Evolutionary conservation across 768 basidiomycete species (phyloP).

Genomic region (Boletus vermiculosoides): DNA sequence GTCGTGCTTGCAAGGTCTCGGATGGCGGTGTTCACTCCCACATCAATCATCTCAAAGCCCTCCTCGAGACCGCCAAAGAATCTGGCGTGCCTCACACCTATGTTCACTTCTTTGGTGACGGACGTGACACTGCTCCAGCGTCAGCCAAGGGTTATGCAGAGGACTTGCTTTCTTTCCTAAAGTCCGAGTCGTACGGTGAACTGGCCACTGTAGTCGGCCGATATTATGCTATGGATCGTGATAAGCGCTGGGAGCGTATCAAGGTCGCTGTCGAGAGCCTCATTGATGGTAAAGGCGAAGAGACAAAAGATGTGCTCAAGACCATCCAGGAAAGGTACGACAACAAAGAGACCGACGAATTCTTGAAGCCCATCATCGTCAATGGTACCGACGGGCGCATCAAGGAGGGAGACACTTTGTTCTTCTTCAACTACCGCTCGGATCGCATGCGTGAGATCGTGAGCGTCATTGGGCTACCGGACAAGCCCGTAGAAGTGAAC

Average conservation of each 20-base stretch:
- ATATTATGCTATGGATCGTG: constrained; percentile 97
- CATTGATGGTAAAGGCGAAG: constrained; percentile 65
- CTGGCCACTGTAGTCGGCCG: constrained; percentile 84
- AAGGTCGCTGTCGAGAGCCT: constrained; percentile 88
- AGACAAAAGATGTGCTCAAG: constrained; percentile 55
- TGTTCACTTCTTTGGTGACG: constrained; percentile 93
- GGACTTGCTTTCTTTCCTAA: constrained; percentile 73
- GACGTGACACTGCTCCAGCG: constrained; percentile 89
- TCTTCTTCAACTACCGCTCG: constrained; percentile 97
- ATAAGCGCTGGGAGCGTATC: constrained; percentile 94
- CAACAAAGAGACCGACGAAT: constrained; percentile 90
- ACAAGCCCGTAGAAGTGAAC: constrained; percentile 81
- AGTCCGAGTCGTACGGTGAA: constrained; percentile 75
- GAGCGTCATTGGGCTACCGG: constrained; percentile 74
- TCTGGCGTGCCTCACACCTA: constrained; percentile 81
- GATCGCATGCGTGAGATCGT: constrained; percentile 93
- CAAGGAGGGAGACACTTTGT: constrained; percentile 85
- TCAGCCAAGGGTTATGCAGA: constrained; percentile 77
- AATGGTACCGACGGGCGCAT: constrained; percentile 77
- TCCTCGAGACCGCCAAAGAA: constrained; percentile 89
- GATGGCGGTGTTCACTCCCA: constrained; percentile 98
- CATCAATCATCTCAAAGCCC: constrained; percentile 84
- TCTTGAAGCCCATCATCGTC: constrained; percentile 91
- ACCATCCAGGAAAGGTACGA: constrained; percentile 73
- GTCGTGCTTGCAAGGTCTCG: constrained; percentile 57